Conservation (phyloP, 2,329 filamentous ascomycete species). For the Paraphaeosphaeria minitans region DNA sequence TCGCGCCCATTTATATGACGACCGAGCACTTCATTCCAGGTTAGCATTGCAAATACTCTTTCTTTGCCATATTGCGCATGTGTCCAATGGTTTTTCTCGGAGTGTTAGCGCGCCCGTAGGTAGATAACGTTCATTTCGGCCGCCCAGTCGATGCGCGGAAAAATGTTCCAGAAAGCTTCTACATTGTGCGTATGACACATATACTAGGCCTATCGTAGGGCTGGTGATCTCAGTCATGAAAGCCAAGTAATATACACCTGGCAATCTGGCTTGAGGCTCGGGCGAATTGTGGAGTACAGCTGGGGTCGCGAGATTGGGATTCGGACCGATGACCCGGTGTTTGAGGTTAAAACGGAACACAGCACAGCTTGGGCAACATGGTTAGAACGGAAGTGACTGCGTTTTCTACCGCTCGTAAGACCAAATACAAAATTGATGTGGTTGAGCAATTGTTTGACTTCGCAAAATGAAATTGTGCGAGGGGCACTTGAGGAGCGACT, state of each 20-base stretch:
- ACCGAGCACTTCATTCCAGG: neutral
- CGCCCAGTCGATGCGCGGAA: conserved; percentile 25
- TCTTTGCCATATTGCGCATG: conserved; percentile 15
- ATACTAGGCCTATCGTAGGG: neutral
- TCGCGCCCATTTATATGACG: conserved; percentile 21
- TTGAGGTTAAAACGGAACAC: neutral
- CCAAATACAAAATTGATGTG: neutral
- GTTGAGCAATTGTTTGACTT: neutral
- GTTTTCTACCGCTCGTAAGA: neutral
- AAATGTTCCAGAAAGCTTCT: conserved; percentile 27
- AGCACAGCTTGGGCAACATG: neutral
- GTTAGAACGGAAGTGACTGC: neutral
- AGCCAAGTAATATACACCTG: neutral
- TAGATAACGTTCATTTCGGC: conserved; percentile 20
- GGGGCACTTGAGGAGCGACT: neutral
- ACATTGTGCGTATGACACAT: conserved; percentile 19
- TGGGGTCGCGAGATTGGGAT: neutral
- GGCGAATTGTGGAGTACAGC: conserved; percentile 4
- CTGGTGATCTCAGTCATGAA: conserved; percentile 1
- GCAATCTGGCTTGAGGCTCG: conserved; percentile 8
- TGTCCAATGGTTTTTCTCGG: conserved; percentile 17
- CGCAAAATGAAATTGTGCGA: neutral
- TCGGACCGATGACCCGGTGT: conserved; percentile 4
- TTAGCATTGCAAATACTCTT: neutral
- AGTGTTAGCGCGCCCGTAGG: conserved; percentile 21